Base-by-base conservation (phyloP, 2,329 filamentous ascomycete species). In the Gremmenia infestans region DNA sequence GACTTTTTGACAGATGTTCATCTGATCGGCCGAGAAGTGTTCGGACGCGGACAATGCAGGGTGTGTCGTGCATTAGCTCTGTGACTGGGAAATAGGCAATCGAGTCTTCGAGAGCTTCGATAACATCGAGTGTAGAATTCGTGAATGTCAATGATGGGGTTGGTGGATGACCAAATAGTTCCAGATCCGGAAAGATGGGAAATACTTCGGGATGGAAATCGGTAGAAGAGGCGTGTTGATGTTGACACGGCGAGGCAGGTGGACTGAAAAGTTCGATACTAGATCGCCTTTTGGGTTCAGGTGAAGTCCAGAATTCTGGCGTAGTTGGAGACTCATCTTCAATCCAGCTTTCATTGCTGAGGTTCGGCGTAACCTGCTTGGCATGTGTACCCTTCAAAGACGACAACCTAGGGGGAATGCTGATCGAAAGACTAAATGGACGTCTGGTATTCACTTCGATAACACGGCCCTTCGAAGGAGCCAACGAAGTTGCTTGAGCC, bases 381-480 rank as follows among this genome's bases (percentile, higher is more conserved):
- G 37, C 39, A 19, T 37, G 17, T 19, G 54, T 54, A 17, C 49
- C 48, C 14, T 35, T 40, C 9, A 63, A 25, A 2, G 62, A 63
- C 5, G 62, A 63, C n/a, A 59, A 60, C 49, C 60, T 47, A 15
- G 56, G 46, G n/a, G 64, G 63, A 36, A 64, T 60, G 4, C 48
- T 58, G 14, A 60, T 50, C 9, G 56, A 48, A 8, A 61, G 56
- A 23, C 39, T 32, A 22, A 48, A 40, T 8, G 46, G 23, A 37
- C 37, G 17, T 19, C 43, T 58, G 19, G 46, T 25, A 49, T 62
- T 59, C 4, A 69, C 53, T 36, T 66, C 48, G 14, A 68, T 51
- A 9, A 66, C 59, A 2, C 63, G 62, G 8, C 65, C 64, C 52
- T 60, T 66, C 0, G 55, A 56, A 32, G 64, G 61, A 19, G 63